Percentiles rank a stretch among this genome's conserved stretches.
These are phyloP conservation scores for Eucommia ulmoides DNA, from an alignment of 257 asterid genomes.

Conservation along the genomic window DNA sequence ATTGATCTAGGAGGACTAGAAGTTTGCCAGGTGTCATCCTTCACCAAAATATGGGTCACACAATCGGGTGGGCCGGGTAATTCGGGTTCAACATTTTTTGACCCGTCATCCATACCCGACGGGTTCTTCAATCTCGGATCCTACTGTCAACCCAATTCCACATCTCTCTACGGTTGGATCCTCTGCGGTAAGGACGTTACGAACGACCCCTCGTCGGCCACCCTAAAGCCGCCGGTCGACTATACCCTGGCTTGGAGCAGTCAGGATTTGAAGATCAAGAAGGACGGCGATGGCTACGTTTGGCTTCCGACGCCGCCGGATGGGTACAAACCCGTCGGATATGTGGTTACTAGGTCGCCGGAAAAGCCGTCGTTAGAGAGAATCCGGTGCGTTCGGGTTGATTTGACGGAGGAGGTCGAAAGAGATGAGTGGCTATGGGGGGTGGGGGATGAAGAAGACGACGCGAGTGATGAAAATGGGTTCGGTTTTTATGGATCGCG, in stretches of 20 bases:
- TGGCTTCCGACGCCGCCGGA: slow-evolving; percentile 76
- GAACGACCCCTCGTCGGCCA: slow-evolving; percentile 24
- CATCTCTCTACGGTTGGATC: slow-evolving; percentile 54
- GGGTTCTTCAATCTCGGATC: slow-evolving; percentile 75
- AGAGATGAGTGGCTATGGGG: slow-evolving; percentile 55
- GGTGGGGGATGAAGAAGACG: slow-evolving; percentile 11
- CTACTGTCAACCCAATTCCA: slow-evolving; percentile 65
- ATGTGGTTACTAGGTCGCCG: slow-evolving; percentile 42
- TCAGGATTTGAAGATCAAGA: slow-evolving; percentile 8
- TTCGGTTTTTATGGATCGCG: slow-evolving; percentile 28
- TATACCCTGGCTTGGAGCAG: slow-evolving; percentile 42
- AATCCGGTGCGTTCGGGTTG: slow-evolving; percentile 52
- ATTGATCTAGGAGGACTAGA: slow-evolving; percentile 72
- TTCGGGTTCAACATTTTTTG: slow-evolving; percentile 62
- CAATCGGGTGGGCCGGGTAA: slow-evolving; percentile 40
- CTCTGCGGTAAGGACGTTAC: slow-evolving; percentile 48
- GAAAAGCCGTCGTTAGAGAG: slow-evolving; percentile 60
- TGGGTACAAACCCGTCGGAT: slow-evolving; percentile 58
- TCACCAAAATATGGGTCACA: slow-evolving; percentile 37
- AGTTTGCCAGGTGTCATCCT: slow-evolving; percentile 37
- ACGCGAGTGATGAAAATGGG: no score
- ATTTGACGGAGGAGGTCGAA: slow-evolving; percentile 55
- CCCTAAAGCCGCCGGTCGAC: slow-evolving; percentile 47
- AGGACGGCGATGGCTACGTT: slow-evolving; percentile 28
- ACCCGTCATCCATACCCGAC: slow-evolving; percentile 65